phyloP scores from a whole-genome alignment of 345 rosid genomes.

The Erodium maritimum region DNA sequence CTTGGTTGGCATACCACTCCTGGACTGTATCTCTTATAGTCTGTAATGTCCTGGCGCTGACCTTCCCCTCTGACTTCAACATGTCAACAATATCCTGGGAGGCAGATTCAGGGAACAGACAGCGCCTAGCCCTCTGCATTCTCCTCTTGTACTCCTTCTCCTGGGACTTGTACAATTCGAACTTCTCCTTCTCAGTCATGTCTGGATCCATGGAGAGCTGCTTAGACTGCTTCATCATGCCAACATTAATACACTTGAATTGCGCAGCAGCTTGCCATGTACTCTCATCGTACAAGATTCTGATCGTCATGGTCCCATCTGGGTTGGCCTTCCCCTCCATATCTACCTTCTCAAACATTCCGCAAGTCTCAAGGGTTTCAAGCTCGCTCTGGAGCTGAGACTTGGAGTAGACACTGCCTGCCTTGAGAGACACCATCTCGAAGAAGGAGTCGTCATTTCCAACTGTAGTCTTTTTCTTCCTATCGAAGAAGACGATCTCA shows the following conservation, averaged over 20 bases:
- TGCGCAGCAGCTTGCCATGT: constrained; percentile 89
- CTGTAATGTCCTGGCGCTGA: constrained; percentile 85
- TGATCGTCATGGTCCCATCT: constrained; percentile 59
- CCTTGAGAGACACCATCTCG: constrained; percentile 85
- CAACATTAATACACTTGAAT: constrained; percentile 85
- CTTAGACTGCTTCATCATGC: constrained; percentile 70
- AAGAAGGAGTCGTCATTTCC: constrained; percentile 89
- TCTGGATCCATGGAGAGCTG: constrained; percentile 83
- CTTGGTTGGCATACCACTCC: constrained; percentile 95
- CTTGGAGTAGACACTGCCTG: constrained; percentile 79
- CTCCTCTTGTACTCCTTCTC: constrained; percentile 89
- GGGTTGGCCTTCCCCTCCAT: constrained; percentile 77
- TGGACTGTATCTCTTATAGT: constrained; percentile 87
- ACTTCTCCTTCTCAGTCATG: constrained; percentile 93
- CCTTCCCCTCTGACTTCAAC: constrained; percentile 71
- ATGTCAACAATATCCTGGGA: constrained; percentile 57
- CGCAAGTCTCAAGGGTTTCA: constrained; percentile 77
- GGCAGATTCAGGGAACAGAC: constrained; percentile 53
- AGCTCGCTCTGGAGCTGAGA: constrained; percentile 78
- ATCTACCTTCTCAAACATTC: constrained; percentile 98
- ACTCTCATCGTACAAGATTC: constrained; percentile 69
- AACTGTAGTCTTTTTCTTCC: constrained; percentile 41
- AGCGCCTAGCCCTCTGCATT: constrained; percentile 69
- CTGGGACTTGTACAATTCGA: constrained; percentile 65
- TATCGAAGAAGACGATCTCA: constrained; percentile 70